A percentile compares a stretch with the other conserved stretches of the same genome.
These are phyloP conservation scores for Chloranthus sessilifolius DNA, from an alignment of 164 flowering plant genomes.

Conservation along the genomic window DNA sequence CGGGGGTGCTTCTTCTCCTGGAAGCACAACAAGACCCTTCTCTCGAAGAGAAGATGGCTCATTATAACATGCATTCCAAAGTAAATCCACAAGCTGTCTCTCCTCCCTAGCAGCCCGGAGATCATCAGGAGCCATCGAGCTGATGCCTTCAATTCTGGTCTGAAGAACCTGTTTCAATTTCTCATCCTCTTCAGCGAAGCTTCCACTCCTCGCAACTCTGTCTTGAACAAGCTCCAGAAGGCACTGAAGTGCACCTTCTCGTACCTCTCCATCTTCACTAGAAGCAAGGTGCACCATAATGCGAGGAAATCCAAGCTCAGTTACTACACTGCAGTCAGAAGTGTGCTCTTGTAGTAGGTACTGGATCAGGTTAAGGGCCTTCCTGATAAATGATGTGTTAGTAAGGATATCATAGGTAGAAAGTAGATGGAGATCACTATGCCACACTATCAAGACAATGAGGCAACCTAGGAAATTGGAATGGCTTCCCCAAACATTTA, in stretches of 20 bases:
- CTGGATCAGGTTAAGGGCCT: constrained; percentile 81
- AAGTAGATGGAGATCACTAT: no score
- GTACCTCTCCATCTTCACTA: constrained; percentile 71
- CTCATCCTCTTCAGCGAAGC: constrained; percentile 35
- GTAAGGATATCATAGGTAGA: no score
- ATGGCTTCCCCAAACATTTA: background rate
- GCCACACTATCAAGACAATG: no score
- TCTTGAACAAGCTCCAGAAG: constrained; percentile 67
- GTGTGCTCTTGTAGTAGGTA: constrained; percentile 73
- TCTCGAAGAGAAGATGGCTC: constrained; percentile 82
- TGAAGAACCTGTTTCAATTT: constrained; percentile 68
- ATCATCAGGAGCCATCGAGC: constrained; percentile 67
- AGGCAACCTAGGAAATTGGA: no score
- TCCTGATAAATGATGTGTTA: constrained; percentile 59
- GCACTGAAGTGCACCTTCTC: constrained; percentile 85
- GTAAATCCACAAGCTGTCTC: constrained; percentile 78
- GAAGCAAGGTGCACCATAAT: constrained; percentile 78
- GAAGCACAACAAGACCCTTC: constrained; percentile 71
- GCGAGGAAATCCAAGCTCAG: constrained; percentile 78
- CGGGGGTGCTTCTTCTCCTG: constrained; percentile 77
- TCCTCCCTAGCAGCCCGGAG: constrained; percentile 85
- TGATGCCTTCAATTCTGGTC: constrained; percentile 64
- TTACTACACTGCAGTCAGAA: constrained; percentile 51
- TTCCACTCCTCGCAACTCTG: constrained; percentile 20
- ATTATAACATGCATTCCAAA: constrained; percentile 69